Conservation (phyloP, 2,329 filamentous ascomycete species). For the Ophiosphaerella narmari region DNA sequence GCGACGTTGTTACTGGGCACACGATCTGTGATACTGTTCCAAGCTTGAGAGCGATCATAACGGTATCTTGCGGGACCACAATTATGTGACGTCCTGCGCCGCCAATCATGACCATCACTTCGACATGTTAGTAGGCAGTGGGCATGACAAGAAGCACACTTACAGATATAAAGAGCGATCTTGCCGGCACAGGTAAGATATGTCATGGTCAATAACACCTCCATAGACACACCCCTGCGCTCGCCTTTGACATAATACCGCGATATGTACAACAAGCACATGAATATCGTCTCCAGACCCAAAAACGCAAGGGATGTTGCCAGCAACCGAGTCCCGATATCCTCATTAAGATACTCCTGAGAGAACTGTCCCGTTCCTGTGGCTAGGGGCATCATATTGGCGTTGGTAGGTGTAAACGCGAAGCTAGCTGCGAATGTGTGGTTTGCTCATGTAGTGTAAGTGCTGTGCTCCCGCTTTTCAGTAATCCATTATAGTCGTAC, state of each 20-base stretch:
- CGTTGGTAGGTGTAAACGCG: too few species aligned
- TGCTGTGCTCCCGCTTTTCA: too few species aligned
- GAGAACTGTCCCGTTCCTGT: not conserved
- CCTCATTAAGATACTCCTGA: slow-evolving; percentile 16
- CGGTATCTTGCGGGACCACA: slow-evolving; percentile 5
- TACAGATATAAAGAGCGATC: slow-evolving; percentile 21
- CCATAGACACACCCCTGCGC: slow-evolving; percentile 19
- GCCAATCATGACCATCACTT: slow-evolving; percentile 22
- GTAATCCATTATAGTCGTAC: too few species aligned
- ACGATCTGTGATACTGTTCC: slow-evolving; percentile 17
- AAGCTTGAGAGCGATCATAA: slow-evolving; percentile 18
- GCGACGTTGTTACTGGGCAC: slow-evolving; percentile 27
- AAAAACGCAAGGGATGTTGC: slow-evolving; percentile 21
- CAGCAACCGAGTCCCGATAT: slow-evolving; percentile 14
- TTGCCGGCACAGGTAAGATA: slow-evolving; percentile 19
- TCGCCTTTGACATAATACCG: slow-evolving; percentile 14
- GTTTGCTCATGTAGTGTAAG: too few species aligned
- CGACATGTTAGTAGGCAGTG: not conserved
- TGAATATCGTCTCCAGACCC: slow-evolving; percentile 21
- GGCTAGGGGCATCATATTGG: not conserved
- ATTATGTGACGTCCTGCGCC: slow-evolving; percentile 20
- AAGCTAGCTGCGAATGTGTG: too few species aligned
- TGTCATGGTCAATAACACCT: slow-evolving; percentile 23
- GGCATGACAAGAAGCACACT: not conserved
- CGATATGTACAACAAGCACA: slow-evolving; percentile 17